Conservation (phyloP, 352 stramenopile species). For the Phytopythium ostracodes region DNA sequence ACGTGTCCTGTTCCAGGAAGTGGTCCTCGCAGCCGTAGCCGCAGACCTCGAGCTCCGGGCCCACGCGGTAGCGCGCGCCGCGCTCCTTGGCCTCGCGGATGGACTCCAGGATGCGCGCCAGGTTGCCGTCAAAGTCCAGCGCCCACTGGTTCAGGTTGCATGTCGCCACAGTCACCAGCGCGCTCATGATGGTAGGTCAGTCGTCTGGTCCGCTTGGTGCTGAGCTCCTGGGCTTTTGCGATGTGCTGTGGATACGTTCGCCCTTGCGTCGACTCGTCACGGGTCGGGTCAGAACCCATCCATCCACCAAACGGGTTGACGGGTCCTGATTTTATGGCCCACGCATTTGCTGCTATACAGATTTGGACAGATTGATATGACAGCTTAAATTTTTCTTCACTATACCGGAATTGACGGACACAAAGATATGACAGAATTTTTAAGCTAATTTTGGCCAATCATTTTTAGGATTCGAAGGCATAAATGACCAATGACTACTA, state of each 20-base stretch:
- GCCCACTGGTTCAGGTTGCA: slow-evolving; percentile 99
- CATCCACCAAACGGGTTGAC: not conserved
- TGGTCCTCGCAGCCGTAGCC: slow-evolving; percentile 99
- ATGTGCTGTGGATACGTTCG: not conserved
- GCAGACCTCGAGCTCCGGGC: slow-evolving; percentile 97
- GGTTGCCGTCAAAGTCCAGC: slow-evolving; percentile 98
- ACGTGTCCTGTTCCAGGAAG: slow-evolving; percentile 98
- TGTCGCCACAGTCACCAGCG: slow-evolving; percentile 93
- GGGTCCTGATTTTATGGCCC: too few species aligned
- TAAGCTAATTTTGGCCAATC: too few species aligned
- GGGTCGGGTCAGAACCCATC: not conserved
- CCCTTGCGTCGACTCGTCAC: not conserved
- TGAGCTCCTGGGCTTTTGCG: not conserved
- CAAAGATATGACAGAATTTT: too few species aligned
- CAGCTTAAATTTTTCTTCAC: too few species aligned
- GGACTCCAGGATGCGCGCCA: slow-evolving; percentile 89
- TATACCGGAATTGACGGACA: too few species aligned
- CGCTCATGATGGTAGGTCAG: slow-evolving; percentile 43
- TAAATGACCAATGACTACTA: too few species aligned
- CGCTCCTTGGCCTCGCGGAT: slow-evolving; percentile 86
- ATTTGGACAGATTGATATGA: too few species aligned
- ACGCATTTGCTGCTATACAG: too few species aligned
- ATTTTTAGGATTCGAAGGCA: too few species aligned
- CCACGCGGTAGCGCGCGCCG: slow-evolving; percentile 91
- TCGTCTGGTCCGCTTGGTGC: not conserved